Percentiles rank a stretch among this genome's conserved stretches.
Conservation (phyloP, 805 yeast species). For the Wickerhamomyces silvicola region DNA sequence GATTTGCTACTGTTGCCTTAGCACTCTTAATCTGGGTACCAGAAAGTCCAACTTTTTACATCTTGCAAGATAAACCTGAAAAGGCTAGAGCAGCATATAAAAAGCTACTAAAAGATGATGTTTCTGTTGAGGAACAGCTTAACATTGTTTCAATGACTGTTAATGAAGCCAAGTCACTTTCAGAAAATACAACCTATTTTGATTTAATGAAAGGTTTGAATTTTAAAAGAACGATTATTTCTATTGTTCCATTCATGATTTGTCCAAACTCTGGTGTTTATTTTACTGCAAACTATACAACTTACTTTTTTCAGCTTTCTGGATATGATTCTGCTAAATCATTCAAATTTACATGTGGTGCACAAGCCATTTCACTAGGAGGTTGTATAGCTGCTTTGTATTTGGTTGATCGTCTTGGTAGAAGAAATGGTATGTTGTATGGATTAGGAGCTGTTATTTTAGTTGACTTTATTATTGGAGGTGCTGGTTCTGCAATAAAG, state of each 20-base stretch:
- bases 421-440: conserved; percentile 21
- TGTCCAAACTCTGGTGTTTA: conserved; percentile 40
- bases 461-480: conserved; percentile 20
- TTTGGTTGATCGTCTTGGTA: conserved; percentile 22
- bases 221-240: conserved; percentile 32
- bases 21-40: conserved; percentile 31
- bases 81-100: conserved; percentile 28
- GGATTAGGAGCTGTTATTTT: conserved; percentile 22
- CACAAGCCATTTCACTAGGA: conserved; percentile 23
- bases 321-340: conserved; percentile 36
- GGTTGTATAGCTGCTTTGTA: conserved; percentile 26
- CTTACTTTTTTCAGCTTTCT: conserved; percentile 41
- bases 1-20: conserved; percentile 12
- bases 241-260: conserved; percentile 30
- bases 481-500: conserved; percentile 14
- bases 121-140: conserved; percentile 23
- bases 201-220: conserved; percentile 38
- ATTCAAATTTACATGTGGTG: conserved; percentile 29
- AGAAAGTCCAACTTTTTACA: conserved; percentile 37
- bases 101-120: conserved; percentile 10
- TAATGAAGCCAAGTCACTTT: conserved; percentile 18
- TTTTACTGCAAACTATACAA: conserved; percentile 35
- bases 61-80: conserved; percentile 25
- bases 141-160: conserved; percentile 24
- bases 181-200: conserved; percentile 25